phyloP scores from a whole-genome alignment of 2,329 filamentous ascomycete species.

The Cladorrhinum sp. region DNA sequence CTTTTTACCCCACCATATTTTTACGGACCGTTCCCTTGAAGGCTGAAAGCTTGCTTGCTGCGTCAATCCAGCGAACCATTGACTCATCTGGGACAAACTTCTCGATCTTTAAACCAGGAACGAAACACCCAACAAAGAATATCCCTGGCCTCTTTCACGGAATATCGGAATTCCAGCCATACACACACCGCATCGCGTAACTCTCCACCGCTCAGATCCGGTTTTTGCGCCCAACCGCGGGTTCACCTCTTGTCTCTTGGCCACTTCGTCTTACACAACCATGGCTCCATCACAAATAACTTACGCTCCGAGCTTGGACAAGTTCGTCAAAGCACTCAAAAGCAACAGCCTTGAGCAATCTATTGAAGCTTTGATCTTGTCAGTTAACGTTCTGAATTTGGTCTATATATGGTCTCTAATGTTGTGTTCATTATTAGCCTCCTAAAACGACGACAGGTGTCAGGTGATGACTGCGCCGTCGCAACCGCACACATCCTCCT shows the following conservation, averaged over 20 bases:
- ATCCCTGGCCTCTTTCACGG: neutral
- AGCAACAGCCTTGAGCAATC: slow-evolving; percentile 73
- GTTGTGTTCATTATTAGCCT: slow-evolving; percentile 52
- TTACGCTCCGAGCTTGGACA: slow-evolving; percentile 70
- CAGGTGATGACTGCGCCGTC: slow-evolving; percentile 81
- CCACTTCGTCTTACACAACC: slow-evolving; percentile 9
- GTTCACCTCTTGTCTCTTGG: neutral
- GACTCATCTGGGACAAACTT: slow-evolving; percentile 8
- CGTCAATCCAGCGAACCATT: slow-evolving; percentile 21
- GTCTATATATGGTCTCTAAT: slow-evolving; percentile 13
- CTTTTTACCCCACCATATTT: slow-evolving; percentile 22
- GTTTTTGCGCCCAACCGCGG: neutral
- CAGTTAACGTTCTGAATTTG: slow-evolving; percentile 20
- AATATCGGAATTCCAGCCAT: neutral
- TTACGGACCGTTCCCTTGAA: slow-evolving; percentile 10
- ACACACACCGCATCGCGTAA: neutral
- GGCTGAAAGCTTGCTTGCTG: slow-evolving; percentile 14
- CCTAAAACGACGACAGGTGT: slow-evolving; percentile 86
- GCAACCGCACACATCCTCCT: slow-evolving; percentile 87
- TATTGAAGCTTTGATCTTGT: slow-evolving; percentile 82
- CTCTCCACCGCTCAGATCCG: neutral
- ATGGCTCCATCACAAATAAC: slow-evolving; percentile 59
- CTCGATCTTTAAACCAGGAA: neutral
- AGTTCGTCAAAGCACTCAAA: slow-evolving; percentile 77
- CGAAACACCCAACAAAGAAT: slow-evolving; percentile 1